Base-by-base conservation (phyloP, 2,329 filamentous ascomycete species). In the Mollisia scopiformis region DNA sequence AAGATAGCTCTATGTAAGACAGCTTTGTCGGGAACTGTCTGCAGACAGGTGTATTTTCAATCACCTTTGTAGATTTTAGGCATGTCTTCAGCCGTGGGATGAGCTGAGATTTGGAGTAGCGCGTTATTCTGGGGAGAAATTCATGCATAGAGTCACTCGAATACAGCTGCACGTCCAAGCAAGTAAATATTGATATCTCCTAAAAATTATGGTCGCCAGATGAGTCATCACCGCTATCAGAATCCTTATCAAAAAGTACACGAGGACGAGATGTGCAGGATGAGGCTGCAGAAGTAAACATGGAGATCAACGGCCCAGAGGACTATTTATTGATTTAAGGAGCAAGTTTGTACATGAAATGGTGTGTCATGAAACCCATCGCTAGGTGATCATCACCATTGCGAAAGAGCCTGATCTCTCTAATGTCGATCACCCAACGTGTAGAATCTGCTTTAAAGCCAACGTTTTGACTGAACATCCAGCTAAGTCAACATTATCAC, bases 401-500 rank as follows among this genome's bases (percentile, higher is more conserved):
- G 39, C 41, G 28, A 41, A 58, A 55, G 46, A 53, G 49, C 58
- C n/a, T 39, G 39, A 57, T 53, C n/a, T 59, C 47, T 59, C 58
- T 61, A 43, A 49, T 50, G 51, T 55, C 39, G 31, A 30, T 55
- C 58, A 43, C 41, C 60, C 50, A 54, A 57, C 52, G 41, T 54
- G 58, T 59, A 60, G 46, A 63, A 62, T 50, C 47, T 47, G 47
- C 47, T 58, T 54, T 41, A 62, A 61, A 47, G 46, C 16, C 47
- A 37, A 58, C 47, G 57, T 52, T 54, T 49, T 61, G 58, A 60
- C 47, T 53, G 54, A 62, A 59, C 63, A 59, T 62, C 49, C 58
- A 51, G 50, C 60, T 65, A 57, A 61, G 55, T 54, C 27, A 51
- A 69, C 62, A 69, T 66, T 67, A 70, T 62, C 57, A 62, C 60